A percentile compares a stretch with the other conserved stretches of the same genome.
phyloP scores from a whole-genome alignment of 2,329 filamentous ascomycete genomes.

The Botrytis fabae region DNA sequence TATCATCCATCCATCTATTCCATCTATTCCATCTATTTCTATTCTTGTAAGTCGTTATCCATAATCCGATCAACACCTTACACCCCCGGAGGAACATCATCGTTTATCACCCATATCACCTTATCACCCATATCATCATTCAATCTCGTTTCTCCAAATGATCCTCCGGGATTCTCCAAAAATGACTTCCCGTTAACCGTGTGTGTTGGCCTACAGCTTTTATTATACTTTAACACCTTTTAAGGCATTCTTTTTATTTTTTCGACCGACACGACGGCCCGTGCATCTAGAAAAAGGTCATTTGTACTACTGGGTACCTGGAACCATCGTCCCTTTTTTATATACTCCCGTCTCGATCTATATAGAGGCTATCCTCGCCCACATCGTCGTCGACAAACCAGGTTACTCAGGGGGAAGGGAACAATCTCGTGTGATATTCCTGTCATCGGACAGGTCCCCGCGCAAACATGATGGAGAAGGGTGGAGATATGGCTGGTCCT shows the following conservation, averaged over 20 bases:
- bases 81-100: not conserved
- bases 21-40: not conserved
- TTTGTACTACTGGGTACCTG: slow-evolving; percentile 15
- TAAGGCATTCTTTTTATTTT: slow-evolving; percentile 17
- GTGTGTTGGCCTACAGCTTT: not conserved
- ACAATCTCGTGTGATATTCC: not conserved
- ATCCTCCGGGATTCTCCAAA: slow-evolving; percentile 14
- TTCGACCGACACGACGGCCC: slow-evolving; percentile 1
- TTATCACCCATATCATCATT: not conserved
- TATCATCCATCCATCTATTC: not conserved
- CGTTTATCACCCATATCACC: slow-evolving; percentile 2
- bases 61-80: not conserved
- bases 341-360: not conserved
- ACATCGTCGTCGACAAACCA: slow-evolving; percentile 2
- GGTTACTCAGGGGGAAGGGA: not conserved
- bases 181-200: slow-evolving; percentile 15
- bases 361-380: slow-evolving; percentile 11
- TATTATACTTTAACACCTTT: not conserved
- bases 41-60: slow-evolving; percentile 6
- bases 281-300: slow-evolving; percentile 20
- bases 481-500: slow-evolving; percentile 37
- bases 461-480: slow-evolving; percentile 39
- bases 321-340: not conserved
- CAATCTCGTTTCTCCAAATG: slow-evolving; percentile 3
- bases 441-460: slow-evolving; percentile 10